Evolutionary conservation across 2,329 filamentous ascomycete species (phyloP).

Genomic region (Beauveria asiatica): DNA sequence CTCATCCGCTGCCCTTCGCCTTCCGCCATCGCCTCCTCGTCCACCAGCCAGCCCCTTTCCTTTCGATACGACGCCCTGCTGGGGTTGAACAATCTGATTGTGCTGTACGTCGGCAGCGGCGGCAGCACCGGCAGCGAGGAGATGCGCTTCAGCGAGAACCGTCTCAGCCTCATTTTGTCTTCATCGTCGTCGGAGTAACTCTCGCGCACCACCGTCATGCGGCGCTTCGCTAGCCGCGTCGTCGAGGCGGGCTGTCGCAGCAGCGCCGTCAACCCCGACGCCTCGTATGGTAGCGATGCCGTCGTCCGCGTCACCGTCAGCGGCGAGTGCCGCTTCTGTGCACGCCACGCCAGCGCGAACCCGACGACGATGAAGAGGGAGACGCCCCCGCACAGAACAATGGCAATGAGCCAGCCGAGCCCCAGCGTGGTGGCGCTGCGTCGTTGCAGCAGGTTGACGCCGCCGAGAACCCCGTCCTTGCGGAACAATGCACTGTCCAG

Average conservation of each 20-base stretch:
- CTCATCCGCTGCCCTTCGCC: not conserved
- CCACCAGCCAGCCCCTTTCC: conserved; percentile 38
- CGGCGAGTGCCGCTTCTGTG: conserved; percentile 18
- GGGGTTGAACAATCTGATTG: conserved; percentile 15
- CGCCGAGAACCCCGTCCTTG: not conserved
- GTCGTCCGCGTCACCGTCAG: conserved; percentile 13
- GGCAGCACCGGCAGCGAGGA: conserved; percentile 22
- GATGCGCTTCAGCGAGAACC: conserved; percentile 21
- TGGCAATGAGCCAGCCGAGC: conserved; percentile 33
- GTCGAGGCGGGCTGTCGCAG: conserved; percentile 14
- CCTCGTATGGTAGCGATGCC: conserved; percentile 5
- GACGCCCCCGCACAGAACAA: conserved; percentile 39
- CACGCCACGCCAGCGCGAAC: conserved; percentile 32
- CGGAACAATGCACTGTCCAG: not conserved
- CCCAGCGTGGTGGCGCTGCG: conserved; percentile 16
- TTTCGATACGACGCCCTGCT: conserved; percentile 18
- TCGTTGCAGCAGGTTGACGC: not conserved
- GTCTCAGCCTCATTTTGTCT: conserved; percentile 16
- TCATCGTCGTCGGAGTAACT: not conserved
- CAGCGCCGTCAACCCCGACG: not conserved
- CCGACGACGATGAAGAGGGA: conserved; percentile 36
- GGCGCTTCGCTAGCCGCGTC: conserved; percentile 25
- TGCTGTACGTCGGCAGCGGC: conserved; percentile 25
- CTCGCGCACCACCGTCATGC: conserved; percentile 13
- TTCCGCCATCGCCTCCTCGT: conserved; percentile 41